Evolutionary conservation across 768 basidiomycete species (phyloP).

Genomic region (Rhodotorula paludigena): DNA sequence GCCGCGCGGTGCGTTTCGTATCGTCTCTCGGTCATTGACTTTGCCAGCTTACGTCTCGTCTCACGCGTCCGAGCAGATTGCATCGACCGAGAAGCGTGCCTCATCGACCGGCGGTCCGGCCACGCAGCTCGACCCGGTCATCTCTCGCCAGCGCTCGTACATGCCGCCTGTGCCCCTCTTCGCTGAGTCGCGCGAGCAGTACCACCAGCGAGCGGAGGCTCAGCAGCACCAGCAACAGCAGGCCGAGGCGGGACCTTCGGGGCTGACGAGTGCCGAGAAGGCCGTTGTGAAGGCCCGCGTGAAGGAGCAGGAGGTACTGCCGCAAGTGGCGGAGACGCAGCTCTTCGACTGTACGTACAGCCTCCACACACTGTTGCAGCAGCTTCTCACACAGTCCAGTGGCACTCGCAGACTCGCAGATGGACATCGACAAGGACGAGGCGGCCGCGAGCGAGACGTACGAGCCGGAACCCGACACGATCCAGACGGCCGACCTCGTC

Average conservation of each 20-base stretch:
- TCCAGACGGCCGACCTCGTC: constrained; percentile 4
- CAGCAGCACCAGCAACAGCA: not conserved
- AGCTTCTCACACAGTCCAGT: not conserved
- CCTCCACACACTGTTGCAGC: not conserved
- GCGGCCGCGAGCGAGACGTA: not conserved
- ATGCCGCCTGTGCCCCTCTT: constrained; percentile 20
- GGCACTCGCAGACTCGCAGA: constrained; percentile 18
- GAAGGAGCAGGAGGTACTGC: too few relatives aligned
- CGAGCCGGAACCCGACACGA: not conserved
- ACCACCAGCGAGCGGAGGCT: not conserved
- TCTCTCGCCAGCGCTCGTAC: constrained; percentile 27
- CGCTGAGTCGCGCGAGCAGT: constrained; percentile 14
- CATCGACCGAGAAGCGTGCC: not conserved
- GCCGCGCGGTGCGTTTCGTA: constrained; percentile 14
- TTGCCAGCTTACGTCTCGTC: not conserved
- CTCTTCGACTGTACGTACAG: constrained; percentile 22
- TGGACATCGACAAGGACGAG: not conserved
- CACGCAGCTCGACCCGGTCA: constrained; percentile 28
- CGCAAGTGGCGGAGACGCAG: constrained; percentile 8
- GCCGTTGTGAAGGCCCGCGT: not conserved
- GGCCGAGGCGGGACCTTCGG: not conserved
- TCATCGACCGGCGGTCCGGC: not conserved
- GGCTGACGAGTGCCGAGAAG: not conserved
- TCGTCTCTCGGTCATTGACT: not conserved
- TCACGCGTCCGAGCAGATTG: not conserved